Evolutionary conservation across 768 basidiomycete genomes (phyloP), one percentile per base, ranked within the genome.

Genomic region (Mrakia frigida): DNA sequence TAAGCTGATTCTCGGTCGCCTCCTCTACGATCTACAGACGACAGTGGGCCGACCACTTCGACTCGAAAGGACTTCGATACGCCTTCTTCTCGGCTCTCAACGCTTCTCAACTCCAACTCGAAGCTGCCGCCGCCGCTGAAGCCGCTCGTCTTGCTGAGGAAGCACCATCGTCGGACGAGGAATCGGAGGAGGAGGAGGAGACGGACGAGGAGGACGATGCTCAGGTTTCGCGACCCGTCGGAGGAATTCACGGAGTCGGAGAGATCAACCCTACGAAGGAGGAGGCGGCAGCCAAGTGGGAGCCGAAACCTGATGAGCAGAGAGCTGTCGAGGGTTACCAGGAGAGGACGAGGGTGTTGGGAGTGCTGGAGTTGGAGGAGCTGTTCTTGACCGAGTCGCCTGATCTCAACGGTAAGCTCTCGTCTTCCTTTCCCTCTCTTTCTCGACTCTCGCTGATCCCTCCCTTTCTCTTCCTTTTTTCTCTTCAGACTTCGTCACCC

Each of bases 61-160:
- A 95, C 75, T 80, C 85, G 16, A 87, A 91, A 80, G 87, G 87
- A 11, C 85, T 95, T 60, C 87, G 86, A 76, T 97, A 92, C 80
- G 94, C 92, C 0, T 96, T 99, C 82, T 96, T 95, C 85, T 94
- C 97, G 10, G 94, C 97, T 10, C 87, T 92, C 16, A 91, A 92
- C 84, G 93, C 93, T 37, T 86, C 89, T 6, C 93, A 93, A 33
- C 80, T 94, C 52, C 96, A 98, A 77, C 88, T 92, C 82, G 89
- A 88, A 5, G 79, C 67, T 3, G 81, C 81, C 14, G 61, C 81
- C 68, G 79, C 82, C 59, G 79, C 82, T 74, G 78, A 80, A 80
- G 72, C 79, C 71, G 79, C 79, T 31, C 81, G 80, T 53, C 74
- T 84, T n/a, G 77, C 82, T 18, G 85, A 81, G 9, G 87, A 89